Base-by-base conservation (phyloP, 2,329 filamentous ascomycete genomes). In the Botrytis tulipae region DNA sequence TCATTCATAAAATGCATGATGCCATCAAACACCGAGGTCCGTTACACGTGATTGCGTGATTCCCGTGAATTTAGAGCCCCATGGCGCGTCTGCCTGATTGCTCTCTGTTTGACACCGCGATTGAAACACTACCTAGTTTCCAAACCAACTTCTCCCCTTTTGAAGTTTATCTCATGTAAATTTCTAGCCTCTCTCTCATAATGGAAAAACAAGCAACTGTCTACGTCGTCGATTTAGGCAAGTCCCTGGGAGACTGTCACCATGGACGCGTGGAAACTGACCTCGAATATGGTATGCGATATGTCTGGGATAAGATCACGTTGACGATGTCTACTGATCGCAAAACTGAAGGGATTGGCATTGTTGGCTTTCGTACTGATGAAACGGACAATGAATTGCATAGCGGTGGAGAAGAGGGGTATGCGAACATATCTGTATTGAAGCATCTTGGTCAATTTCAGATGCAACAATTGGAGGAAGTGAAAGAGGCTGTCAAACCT, bases 151-250 rank as follows among this genome's bases (percentile, higher is more conserved):
- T 54, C n/a, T 14, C 8, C 25, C 40, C 25, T 14, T n/a, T 65
- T 20, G 7, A 20, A 44, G 35, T 57, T 6, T 14, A 54, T 9
- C 61, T 67, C 16, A 67, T 72, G 70, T 54, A 35, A 72, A 42
- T 14, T 54, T 3, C 4, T 20, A 46, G 37, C 3, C 35, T 57
- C 22, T 40, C 25, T 57, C 37, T 32, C 77, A 86, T 74, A 72
- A 98, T 98, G 95, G 91, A 93, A 76, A 99, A 99, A 82, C 94
- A 98, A 84, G 94, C 94, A 14, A 96, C 92, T 0, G 89, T 98
- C 61, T 99, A 96, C 82, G 92, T 99, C 78, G 84, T 99, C 75
- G 96, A 99, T 83, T 86, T 98, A 37, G 95, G 94, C 73, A 86
- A 85, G 79, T 93, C 95, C n/a, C 98, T 97, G 93, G 91, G 87